phyloP scores from a whole-genome alignment of 495 filamentous ascomycete genomes.

The Penicillium pancosmium region DNA sequence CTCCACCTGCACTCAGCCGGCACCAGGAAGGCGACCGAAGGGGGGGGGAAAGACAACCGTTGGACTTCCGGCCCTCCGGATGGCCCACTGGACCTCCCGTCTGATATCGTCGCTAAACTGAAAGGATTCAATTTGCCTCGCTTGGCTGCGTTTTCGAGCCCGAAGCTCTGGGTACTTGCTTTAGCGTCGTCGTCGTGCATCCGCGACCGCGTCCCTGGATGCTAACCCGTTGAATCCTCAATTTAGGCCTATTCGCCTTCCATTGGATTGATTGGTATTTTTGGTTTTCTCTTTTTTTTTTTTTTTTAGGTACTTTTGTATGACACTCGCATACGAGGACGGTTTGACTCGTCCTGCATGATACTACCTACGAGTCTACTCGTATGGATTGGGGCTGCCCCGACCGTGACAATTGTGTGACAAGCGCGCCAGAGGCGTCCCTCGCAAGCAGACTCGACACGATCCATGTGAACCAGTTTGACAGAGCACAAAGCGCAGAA shows the following conservation, averaged over 20 bases:
- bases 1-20: constrained; percentile 30
- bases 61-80: constrained; percentile 25
- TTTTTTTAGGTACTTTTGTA: constrained; percentile 3
- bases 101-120: constrained; percentile 10
- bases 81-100: constrained; percentile 12
- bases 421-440: too few relatives aligned
- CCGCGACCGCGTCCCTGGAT: constrained; percentile 3
- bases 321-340: neutral
- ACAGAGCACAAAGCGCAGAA: neutral
- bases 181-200: constrained; percentile 2
- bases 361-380: neutral
- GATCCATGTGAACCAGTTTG: neutral
- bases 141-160: constrained; percentile 6
- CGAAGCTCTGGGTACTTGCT: constrained; percentile 5
- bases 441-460: neutral
- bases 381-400: neutral
- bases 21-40: constrained; percentile 2
- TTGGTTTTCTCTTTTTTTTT: neutral
- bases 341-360: constrained; percentile 1
- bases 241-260: neutral
- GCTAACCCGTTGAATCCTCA: neutral
- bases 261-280: neutral
- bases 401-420: neutral
- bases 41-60: constrained; percentile 23
- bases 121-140: constrained; percentile 6